Conservation (phyloP, 2,329 filamentous ascomycete species). For the Curvularia verruculosa region DNA sequence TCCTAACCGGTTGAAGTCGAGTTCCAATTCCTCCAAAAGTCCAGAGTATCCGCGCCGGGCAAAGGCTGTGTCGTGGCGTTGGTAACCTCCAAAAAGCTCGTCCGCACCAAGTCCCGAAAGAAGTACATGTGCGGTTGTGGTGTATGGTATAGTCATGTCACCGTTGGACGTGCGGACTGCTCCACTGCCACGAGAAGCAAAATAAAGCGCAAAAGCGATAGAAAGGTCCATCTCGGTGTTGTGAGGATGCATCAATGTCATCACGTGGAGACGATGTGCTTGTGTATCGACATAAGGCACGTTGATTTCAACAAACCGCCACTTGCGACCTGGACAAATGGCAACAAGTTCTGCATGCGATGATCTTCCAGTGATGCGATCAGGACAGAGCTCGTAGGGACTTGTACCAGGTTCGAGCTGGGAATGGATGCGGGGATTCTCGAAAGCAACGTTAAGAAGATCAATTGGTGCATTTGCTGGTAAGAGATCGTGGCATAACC, state of each 20-base stretch:
- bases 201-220: slow-evolving; percentile 92
- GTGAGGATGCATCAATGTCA: slow-evolving; percentile 85
- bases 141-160: slow-evolving; percentile 55
- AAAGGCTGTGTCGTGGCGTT: slow-evolving; percentile 80
- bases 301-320: slow-evolving; percentile 87
- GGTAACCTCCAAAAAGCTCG: slow-evolving; percentile 94
- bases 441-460: slow-evolving; percentile 93
- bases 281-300: slow-evolving; percentile 78
- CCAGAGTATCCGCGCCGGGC: slow-evolving; percentile 70
- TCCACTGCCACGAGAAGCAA: slow-evolving; percentile 79
- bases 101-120: slow-evolving; percentile 94
- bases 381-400: slow-evolving; percentile 83
- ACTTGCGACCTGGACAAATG: slow-evolving; percentile 72
- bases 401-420: slow-evolving; percentile 36
- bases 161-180: slow-evolving; percentile 42
- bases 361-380: slow-evolving; percentile 82
- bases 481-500: slow-evolving; percentile 77
- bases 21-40: slow-evolving; percentile 78
- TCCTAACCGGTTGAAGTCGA: slow-evolving; percentile 85
- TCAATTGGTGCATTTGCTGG: slow-evolving; percentile 74
- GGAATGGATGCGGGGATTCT: slow-evolving; percentile 76
- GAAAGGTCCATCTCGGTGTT: slow-evolving; percentile 99
- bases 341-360: slow-evolving; percentile 75
- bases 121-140: slow-evolving; percentile 77
- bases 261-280: slow-evolving; percentile 70